Conservation (phyloP, 441 rosid species). For the Euphorbia neoarborescens region DNA sequence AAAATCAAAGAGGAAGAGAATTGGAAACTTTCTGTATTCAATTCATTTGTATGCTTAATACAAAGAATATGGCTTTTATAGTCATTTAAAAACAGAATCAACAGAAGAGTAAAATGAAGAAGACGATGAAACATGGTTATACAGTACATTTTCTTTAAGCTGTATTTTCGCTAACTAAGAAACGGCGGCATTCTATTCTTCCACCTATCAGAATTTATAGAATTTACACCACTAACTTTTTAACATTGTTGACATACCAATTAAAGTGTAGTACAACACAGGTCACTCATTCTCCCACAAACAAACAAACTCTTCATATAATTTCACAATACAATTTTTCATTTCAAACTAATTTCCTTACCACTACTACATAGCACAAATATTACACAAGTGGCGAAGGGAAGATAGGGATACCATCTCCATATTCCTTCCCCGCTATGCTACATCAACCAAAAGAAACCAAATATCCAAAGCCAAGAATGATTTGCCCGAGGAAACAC, state of each 20-base stretch:
- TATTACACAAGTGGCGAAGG: not conserved
- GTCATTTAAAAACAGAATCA: too few relatives aligned
- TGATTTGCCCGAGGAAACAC: constrained; percentile 55
- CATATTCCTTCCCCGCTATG: constrained; percentile 5
- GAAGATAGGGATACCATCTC: too few relatives aligned
- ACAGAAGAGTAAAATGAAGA: too few relatives aligned
- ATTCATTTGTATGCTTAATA: too few relatives aligned
- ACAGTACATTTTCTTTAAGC: too few relatives aligned
- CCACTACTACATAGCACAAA: not conserved
- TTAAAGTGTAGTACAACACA: not conserved
- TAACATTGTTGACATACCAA: not conserved
- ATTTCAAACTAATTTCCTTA: not conserved
- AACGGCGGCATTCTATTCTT: too few relatives aligned
- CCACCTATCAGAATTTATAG: not conserved
- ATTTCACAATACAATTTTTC: not conserved
- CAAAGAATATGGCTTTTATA: too few relatives aligned
- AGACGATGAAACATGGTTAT: too few relatives aligned
- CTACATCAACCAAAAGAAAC: constrained; percentile 8
- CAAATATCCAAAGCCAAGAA: constrained; percentile 58
- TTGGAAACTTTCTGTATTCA: too few relatives aligned
- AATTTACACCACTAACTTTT: not conserved
- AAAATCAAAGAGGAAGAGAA: too few relatives aligned
- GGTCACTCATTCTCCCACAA: not conserved
- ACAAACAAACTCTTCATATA: too few relatives aligned
- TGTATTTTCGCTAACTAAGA: too few relatives aligned